Evolutionary conservation across 352 stramenopile species (phyloP).

Genomic region (Pythium catenulatum): DNA sequence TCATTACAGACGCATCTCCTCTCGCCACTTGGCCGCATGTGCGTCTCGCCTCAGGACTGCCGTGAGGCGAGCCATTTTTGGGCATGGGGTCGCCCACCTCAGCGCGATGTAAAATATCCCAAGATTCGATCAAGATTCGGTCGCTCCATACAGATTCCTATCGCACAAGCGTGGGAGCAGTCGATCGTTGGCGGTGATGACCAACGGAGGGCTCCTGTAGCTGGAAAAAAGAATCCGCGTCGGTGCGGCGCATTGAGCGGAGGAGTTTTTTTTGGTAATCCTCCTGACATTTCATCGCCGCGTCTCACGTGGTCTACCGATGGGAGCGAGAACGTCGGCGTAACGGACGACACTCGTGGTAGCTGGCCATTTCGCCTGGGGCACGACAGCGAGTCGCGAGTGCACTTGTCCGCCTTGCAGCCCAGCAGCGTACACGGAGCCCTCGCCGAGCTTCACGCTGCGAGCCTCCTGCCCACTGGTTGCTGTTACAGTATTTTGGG

Average conservation of each 20-base stretch:
- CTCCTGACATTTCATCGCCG: neutral
- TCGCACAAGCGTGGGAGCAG: neutral
- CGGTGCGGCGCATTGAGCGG: neutral
- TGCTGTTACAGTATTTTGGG: no score
- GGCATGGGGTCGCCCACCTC: neutral
- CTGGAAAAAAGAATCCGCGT: neutral
- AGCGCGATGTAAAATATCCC: neutral
- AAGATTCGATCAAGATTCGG: constrained; percentile 11
- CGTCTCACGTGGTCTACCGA: neutral
- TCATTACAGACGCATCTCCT: neutral
- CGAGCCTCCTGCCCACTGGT: no score
- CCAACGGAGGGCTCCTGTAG: no score
- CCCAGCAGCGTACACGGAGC: no score
- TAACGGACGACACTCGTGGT: no score
- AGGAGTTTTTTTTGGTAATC: neutral
- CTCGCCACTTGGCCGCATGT: neutral
- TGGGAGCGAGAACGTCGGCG: neutral
- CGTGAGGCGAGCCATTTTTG: constrained; percentile 13
- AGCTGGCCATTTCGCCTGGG: no score
- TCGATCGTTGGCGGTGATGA: no score
- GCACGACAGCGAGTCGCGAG: no score
- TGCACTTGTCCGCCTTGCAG: no score
- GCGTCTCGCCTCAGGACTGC: neutral
- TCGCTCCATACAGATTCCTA: neutral
- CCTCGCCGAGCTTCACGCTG: no score